Evolutionary conservation across 768 basidiomycete genomes (phyloP).

Genomic region (Podaxis mareebaensis): DNA sequence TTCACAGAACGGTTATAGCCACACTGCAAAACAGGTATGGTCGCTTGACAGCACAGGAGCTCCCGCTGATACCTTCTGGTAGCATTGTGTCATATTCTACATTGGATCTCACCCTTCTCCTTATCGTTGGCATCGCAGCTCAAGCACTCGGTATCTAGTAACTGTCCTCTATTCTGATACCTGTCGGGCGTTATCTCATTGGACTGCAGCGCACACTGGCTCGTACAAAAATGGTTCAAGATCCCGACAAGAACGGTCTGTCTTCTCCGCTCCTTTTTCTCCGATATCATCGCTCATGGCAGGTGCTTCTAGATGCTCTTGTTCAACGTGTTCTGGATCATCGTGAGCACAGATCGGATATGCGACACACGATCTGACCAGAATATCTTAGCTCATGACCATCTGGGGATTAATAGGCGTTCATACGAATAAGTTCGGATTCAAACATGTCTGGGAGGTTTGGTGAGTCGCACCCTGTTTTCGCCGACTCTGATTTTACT

Average conservation of each 20-base stretch:
- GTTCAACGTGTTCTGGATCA: conserved; percentile 73
- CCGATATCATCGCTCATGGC: neutral
- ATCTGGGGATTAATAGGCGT: conserved; percentile 80
- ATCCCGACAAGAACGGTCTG: conserved; percentile 63
- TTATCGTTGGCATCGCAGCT: conserved; percentile 65
- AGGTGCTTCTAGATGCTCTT: conserved; percentile 54
- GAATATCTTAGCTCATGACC: conserved; percentile 49
- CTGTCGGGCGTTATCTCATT: neutral
- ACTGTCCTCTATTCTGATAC: conserved; percentile 20
- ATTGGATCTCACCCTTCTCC: conserved; percentile 63
- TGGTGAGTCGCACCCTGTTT: conserved; percentile 42
- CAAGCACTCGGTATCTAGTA: conserved; percentile 73
- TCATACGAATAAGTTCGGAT: conserved; percentile 71
- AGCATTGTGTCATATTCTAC: conserved; percentile 75
- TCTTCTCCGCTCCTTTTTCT: conserved; percentile 14
- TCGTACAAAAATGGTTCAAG: conserved; percentile 63
- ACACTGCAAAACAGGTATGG: conserved; percentile 70
- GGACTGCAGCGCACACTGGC: conserved; percentile 56
- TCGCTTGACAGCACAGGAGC: neutral
- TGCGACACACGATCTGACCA: neutral
- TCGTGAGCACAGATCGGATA: conserved; percentile 37
- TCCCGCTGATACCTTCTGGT: conserved; percentile 4
- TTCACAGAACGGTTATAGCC: conserved; percentile 61
- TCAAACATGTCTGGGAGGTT: conserved; percentile 83
- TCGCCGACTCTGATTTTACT: neutral